Base-by-base conservation (phyloP, 1,284 basidiomycete genomes). In the Mycena sp. region DNA sequence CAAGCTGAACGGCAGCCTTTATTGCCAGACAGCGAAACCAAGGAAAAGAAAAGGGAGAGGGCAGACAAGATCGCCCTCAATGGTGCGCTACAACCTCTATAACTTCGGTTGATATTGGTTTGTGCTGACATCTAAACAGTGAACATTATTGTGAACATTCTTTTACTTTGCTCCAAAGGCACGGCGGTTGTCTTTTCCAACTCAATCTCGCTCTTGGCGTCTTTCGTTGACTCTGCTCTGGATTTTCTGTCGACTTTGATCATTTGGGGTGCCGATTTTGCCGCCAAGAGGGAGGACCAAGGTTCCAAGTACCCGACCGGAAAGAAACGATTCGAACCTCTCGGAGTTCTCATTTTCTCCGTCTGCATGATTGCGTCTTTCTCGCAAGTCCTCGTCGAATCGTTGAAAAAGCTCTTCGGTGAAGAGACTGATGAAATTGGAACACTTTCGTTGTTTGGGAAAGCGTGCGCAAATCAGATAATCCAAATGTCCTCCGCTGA, bases 301-400 rank as follows among this genome's bases (percentile, higher is more conserved):
- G 38, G 57, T 19, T 17, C 62, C 14, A 67, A 61, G 58, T 67
- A 64, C 19, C 65, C 65, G 6, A 67, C 65, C 9, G 65, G 65
- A 29, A 67, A 67, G 44, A 67, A 67, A 54, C 65, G 65, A 45
- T 67, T 67, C 56, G 65, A 67, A 35, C 65, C 65, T 6, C 62
- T 67, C 26, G 65, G 65, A 5, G 65, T 67, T 10, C 62, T 67
- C 38, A 56, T 67, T 5, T 67, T 67, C 46, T 64, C 62, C 21
- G 65, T 67, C 26, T 67, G 65, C 58, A 67, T 67, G 65, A 64
- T 67, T 19, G 65, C 65, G 4, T 67, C 65, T 7, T 67, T 67
- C 51, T 61, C 61, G 7, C 62, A 64, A 43, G 65, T 67, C 30
- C 52, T 67, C 7, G 46, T 61, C 19, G 65, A 67, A 23, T 57